A percentile compares a stretch with the other conserved stretches of the same genome.
phyloP scores from a whole-genome alignment of 768 basidiomycete species.

The Terana coerulea region DNA sequence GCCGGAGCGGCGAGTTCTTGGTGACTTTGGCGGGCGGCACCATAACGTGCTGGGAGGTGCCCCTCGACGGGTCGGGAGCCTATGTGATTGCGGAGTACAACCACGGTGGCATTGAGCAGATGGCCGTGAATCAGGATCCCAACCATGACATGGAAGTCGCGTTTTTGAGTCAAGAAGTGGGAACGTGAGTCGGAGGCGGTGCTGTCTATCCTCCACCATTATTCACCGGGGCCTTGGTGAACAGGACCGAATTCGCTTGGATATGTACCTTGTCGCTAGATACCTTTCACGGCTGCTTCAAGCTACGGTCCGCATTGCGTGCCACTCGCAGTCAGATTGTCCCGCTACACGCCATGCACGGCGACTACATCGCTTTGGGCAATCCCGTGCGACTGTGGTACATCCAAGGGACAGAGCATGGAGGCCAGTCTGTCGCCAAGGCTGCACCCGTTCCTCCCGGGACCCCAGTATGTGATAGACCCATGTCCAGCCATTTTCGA shows the following conservation, averaged over 20 bases:
- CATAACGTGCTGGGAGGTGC: conserved; percentile 34
- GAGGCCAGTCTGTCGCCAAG: neutral
- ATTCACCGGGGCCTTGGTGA: neutral
- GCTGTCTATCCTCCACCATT: neutral
- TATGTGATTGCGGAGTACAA: conserved; percentile 29
- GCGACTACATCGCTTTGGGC: conserved; percentile 20
- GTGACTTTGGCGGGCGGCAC: conserved; percentile 24
- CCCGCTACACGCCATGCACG: conserved; percentile 20
- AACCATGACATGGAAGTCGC: conserved; percentile 21
- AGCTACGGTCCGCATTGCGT: conserved; percentile 13
- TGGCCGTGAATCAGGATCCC: conserved; percentile 28
- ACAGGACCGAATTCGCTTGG: neutral
- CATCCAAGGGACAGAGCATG: neutral
- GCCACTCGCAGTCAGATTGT: conserved; percentile 11
- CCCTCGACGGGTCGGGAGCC: conserved; percentile 29
- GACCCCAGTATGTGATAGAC: neutral
- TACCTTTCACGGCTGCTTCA: conserved; percentile 29
- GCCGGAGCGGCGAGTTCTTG: conserved; percentile 28
- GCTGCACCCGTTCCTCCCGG: neutral
- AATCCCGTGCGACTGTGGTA: conserved; percentile 20
- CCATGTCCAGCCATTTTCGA: no score
- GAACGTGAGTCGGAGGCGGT: conserved; percentile 14
- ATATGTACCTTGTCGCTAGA: conserved; percentile 24
- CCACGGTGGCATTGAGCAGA: conserved; percentile 21
- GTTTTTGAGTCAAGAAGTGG: conserved; percentile 15